Evolutionary conservation across 805 yeast genomes (phyloP).

Genomic region (Hanseniaspora pseudoguilliermondii): DNA sequence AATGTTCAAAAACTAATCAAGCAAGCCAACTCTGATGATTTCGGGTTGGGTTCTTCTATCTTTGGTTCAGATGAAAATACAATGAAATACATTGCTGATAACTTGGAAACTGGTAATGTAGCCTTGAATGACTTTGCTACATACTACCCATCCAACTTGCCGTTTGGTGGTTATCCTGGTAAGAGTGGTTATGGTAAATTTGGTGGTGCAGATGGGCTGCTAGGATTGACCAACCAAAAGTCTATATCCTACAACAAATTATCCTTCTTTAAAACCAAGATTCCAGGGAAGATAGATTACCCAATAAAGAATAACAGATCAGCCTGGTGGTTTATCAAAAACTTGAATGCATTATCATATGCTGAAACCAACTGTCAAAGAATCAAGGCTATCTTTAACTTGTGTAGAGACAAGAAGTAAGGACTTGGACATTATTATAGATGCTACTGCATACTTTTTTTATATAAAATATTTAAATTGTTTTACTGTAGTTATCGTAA

Average conservation of each 20-base stretch:
- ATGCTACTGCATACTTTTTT: too few species aligned
- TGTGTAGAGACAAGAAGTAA: slow-evolving; percentile 35
- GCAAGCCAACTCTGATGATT: slow-evolving; percentile 72
- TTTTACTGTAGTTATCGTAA: too few species aligned
- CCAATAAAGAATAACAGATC: slow-evolving; percentile 69
- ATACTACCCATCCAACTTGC: slow-evolving; percentile 85
- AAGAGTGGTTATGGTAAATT: slow-evolving; percentile 89
- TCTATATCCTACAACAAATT: slow-evolving; percentile 76
- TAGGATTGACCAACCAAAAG: slow-evolving; percentile 78
- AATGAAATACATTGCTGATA: slow-evolving; percentile 50
- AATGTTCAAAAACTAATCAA: slow-evolving; percentile 54
- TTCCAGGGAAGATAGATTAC: slow-evolving; percentile 83
- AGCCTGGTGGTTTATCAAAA: slow-evolving; percentile 81
- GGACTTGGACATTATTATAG: neutral
- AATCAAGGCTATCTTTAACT: slow-evolving; percentile 39
- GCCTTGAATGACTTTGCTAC: slow-evolving; percentile 98
- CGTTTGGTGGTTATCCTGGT: slow-evolving; percentile 88
- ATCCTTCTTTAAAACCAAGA: slow-evolving; percentile 63
- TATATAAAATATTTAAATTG: too few species aligned
- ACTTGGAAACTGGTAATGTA: slow-evolving; percentile 72
- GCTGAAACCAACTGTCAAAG: slow-evolving; percentile 61
- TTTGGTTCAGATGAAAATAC: slow-evolving; percentile 54
- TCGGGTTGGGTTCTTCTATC: slow-evolving; percentile 85
- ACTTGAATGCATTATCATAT: slow-evolving; percentile 76
- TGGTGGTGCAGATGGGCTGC: slow-evolving; percentile 94